phyloP scores from a whole-genome alignment of 2,329 filamentous ascomycete species.

The Fusarium euwallaceae region DNA sequence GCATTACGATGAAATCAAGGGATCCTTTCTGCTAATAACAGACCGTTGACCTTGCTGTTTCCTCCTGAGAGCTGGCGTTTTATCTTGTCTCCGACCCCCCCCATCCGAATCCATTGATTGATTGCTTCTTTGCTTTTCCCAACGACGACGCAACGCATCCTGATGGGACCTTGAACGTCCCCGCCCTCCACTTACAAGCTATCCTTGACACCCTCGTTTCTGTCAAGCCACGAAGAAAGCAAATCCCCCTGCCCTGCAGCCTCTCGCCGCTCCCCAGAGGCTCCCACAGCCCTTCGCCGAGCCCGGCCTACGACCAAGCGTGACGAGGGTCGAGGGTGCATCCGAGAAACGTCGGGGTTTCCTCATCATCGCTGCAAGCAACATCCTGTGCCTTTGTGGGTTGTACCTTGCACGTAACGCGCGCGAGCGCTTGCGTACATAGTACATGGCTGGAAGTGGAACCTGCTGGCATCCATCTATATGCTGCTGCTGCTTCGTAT shows the following conservation, averaged over 20 bases:
- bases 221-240: slow-evolving; percentile 19
- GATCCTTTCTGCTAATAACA: background rate
- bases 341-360: slow-evolving; percentile 35
- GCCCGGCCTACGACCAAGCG: slow-evolving; percentile 6
- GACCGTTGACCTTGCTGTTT: background rate
- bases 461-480: slow-evolving; percentile 9
- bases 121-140: slow-evolving; percentile 37
- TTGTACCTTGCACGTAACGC: slow-evolving; percentile 33
- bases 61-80: slow-evolving; percentile 1
- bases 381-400: slow-evolving; percentile 24
- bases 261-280: slow-evolving; percentile 6
- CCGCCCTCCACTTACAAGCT: slow-evolving; percentile 6
- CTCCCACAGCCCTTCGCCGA: slow-evolving; percentile 13
- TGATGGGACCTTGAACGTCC: slow-evolving; percentile 22
- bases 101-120: slow-evolving; percentile 11
- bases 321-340: slow-evolving; percentile 17
- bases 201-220: slow-evolving; percentile 16
- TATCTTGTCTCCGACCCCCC: slow-evolving; percentile 1
- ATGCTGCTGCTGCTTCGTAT: background rate
- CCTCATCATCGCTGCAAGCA: slow-evolving; percentile 32
- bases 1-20: background rate
- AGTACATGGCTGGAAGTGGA: slow-evolving; percentile 14
- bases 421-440: slow-evolving; percentile 13
- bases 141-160: slow-evolving; percentile 23
- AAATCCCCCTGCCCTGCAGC: slow-evolving; percentile 16